These are phyloP conservation scores for Kwoniella bestiolae DNA, from an alignment of 768 basidiomycete genomes.

Conservation along the genomic window DNA sequence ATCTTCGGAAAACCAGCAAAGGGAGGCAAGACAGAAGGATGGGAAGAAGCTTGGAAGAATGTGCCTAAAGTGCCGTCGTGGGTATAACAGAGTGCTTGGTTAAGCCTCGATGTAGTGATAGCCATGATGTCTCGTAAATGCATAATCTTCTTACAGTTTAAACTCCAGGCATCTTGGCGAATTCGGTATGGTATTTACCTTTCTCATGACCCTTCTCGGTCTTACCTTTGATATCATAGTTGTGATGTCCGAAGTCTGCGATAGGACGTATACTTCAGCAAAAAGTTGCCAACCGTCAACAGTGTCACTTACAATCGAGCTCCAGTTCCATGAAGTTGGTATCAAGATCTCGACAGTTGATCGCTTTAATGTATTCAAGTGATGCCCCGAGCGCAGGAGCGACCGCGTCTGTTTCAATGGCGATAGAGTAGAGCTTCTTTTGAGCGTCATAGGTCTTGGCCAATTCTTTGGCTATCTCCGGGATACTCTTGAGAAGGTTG, in stretches of 20 bases:
- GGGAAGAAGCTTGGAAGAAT: slow-evolving; percentile 49
- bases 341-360: slow-evolving; percentile 40
- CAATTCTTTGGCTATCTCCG: slow-evolving; percentile 50
- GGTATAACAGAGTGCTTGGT: slow-evolving; percentile 10
- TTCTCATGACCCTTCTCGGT: slow-evolving; percentile 44
- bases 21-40: slow-evolving; percentile 17
- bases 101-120: not conserved
- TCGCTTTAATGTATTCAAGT: slow-evolving; percentile 50
- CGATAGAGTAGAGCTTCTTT: slow-evolving; percentile 45
- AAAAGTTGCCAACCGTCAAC: no score
- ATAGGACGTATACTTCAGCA: not conserved
- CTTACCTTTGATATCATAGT: slow-evolving; percentile 48
- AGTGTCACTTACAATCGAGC: slow-evolving; percentile 41
- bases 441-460: slow-evolving; percentile 44
- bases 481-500: slow-evolving; percentile 44
- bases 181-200: slow-evolving; percentile 53
- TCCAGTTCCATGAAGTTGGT: slow-evolving; percentile 54
- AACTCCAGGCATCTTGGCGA: slow-evolving; percentile 24
- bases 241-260: slow-evolving; percentile 52
- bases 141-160: slow-evolving; percentile 1
- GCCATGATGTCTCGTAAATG: not conserved
- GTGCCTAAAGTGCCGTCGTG: slow-evolving; percentile 44
- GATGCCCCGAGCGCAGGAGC: slow-evolving; percentile 50
- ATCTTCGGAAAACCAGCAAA: slow-evolving; percentile 66
- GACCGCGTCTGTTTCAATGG: slow-evolving; percentile 50